phyloP scores from a whole-genome alignment of 257 asterid species.

The Thymus mandschuricus region DNA sequence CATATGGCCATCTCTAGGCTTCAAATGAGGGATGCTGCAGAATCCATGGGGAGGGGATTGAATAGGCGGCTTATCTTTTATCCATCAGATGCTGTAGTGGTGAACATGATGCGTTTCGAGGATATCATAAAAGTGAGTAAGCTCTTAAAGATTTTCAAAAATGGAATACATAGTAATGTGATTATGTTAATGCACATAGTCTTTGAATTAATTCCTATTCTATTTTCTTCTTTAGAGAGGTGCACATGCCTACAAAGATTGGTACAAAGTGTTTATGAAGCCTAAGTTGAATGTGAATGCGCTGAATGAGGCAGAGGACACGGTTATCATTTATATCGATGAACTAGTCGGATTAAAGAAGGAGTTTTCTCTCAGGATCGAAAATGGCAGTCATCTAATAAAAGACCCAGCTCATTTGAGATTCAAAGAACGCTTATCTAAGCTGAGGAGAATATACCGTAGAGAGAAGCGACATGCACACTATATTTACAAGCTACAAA shows the following conservation, averaged over 20 bases:
- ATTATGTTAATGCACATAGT: too few species aligned
- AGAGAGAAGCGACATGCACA: slow-evolving; percentile 22
- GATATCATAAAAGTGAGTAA: slow-evolving; percentile 8
- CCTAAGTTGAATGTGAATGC: slow-evolving; percentile 12
- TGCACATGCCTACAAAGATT: background rate
- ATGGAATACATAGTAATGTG: too few species aligned
- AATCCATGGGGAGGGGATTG: background rate
- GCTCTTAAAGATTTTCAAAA: too few species aligned
- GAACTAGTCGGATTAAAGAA: slow-evolving; percentile 17
- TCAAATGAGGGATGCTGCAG: slow-evolving; percentile 24
- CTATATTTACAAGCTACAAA: slow-evolving; percentile 13
- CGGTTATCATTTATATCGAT: slow-evolving; percentile 23
- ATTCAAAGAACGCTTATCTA: slow-evolving; percentile 16
- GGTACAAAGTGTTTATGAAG: slow-evolving; percentile 17
- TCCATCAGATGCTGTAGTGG: slow-evolving; percentile 27
- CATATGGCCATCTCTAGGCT: slow-evolving; percentile 26
- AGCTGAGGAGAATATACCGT: slow-evolving; percentile 21
- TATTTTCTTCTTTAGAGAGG: too few species aligned
- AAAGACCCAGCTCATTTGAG: background rate
- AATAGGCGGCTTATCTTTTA: slow-evolving; percentile 24
- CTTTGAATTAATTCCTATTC: too few species aligned
- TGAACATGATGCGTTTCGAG: background rate
- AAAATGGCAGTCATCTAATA: slow-evolving; percentile 16
- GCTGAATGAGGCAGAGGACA: slow-evolving; percentile 11
- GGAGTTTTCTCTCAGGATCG: slow-evolving; percentile 20